phyloP scores from a whole-genome alignment of 2,329 filamentous ascomycete species.

The Pestalotiopsis sp. region DNA sequence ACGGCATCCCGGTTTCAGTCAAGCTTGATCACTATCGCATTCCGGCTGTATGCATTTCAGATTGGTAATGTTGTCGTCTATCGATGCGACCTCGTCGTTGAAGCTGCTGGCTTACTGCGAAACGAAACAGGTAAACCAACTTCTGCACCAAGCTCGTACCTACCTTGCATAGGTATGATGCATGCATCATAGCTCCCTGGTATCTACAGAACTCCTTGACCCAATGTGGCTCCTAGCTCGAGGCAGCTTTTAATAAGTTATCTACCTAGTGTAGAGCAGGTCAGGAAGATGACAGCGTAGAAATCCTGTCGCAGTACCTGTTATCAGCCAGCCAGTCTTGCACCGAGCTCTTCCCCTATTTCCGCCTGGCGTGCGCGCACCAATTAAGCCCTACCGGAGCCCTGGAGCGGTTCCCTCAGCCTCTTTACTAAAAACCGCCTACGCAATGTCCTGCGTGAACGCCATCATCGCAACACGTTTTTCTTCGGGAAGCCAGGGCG shows the following conservation, averaged over 20 bases:
- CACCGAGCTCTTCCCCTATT: not conserved
- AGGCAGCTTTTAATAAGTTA: too few relatives aligned
- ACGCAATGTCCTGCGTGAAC: not conserved
- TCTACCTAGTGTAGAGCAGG: too few relatives aligned
- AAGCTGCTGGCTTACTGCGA: not conserved
- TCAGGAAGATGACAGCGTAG: too few relatives aligned
- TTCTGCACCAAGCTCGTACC: too few relatives aligned
- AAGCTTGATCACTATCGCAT: not conserved
- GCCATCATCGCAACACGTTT: not conserved
- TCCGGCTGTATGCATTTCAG: not conserved
- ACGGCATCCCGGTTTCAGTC: not conserved
- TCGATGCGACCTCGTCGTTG: not conserved
- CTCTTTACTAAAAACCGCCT: not conserved
- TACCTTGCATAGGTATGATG: too few relatives aligned
- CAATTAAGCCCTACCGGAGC: not conserved
- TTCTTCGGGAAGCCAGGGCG: not conserved
- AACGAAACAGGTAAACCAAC: too few relatives aligned
- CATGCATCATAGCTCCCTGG: too few relatives aligned
- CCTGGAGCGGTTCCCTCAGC: not conserved
- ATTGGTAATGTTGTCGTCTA: not conserved
- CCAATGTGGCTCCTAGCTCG: too few relatives aligned
- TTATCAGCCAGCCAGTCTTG: too few relatives aligned
- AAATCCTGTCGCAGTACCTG: too few relatives aligned
- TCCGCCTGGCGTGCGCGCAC: not conserved
- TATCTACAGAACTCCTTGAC: too few relatives aligned